phyloP scores from a whole-genome alignment of 768 basidiomycete species.

The Suillus tomentosus region DNA sequence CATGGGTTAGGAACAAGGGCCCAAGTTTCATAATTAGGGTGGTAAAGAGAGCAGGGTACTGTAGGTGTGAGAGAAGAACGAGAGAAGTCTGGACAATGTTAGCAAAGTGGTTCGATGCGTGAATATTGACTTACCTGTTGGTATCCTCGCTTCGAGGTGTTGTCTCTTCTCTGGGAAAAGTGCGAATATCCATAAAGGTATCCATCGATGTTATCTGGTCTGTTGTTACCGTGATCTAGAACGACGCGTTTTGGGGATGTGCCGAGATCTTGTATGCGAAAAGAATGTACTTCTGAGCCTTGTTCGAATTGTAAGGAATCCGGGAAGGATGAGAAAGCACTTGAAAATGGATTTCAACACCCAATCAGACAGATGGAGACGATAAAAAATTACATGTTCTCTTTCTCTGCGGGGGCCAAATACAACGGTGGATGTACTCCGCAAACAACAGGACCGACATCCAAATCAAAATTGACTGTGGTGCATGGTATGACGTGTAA shows the following conservation, averaged over 20 bases:
- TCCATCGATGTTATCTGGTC: conserved; percentile 53
- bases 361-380: neutral
- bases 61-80: conserved; percentile 77
- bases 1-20: conserved; percentile 72
- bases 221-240: conserved; percentile 26
- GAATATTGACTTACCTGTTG: conserved; percentile 55
- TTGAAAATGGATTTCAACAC: conserved; percentile 31
- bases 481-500: conserved; percentile 4
- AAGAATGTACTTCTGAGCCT: conserved; percentile 82
- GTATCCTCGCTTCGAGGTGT: conserved; percentile 74
- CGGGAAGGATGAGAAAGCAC: conserved; percentile 91
- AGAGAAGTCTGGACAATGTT: conserved; percentile 42
- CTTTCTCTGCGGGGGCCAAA: conserved; percentile 65
- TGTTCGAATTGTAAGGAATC: conserved; percentile 86
- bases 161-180: conserved; percentile 72
- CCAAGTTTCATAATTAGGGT: conserved; percentile 66
- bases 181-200: conserved; percentile 79
- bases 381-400: conserved; percentile 73
- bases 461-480: conserved; percentile 85
- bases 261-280: conserved; percentile 69
- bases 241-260: conserved; percentile 21
- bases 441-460: conserved; percentile 78
- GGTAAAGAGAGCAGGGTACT: conserved; percentile 85
- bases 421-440: conserved; percentile 68
- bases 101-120: conserved; percentile 2